Conservation (phyloP, 1,284 basidiomycete genomes). For the Trichosporon coremiiforme region DNA sequence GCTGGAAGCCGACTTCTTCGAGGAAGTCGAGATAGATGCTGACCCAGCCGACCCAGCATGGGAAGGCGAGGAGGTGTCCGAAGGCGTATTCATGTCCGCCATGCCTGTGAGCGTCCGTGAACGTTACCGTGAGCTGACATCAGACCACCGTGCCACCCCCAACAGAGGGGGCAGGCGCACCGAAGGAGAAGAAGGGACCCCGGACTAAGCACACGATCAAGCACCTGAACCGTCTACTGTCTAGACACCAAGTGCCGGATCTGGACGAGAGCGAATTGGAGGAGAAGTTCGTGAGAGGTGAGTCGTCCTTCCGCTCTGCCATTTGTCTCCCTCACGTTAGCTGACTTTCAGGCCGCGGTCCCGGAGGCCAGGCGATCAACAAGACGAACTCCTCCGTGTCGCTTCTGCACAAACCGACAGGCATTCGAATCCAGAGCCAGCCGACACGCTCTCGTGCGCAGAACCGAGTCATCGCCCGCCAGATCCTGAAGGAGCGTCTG, state of each 20-base stretch:
- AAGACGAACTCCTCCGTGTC: conserved; percentile 57
- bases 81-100: conserved; percentile 29
- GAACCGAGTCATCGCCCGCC: conserved; percentile 55
- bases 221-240: conserved; percentile 46
- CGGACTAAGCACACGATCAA: conserved; percentile 38
- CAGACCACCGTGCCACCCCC: not conserved
- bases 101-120: conserved; percentile 20
- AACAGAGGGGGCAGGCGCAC: not conserved
- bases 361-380: conserved; percentile 59
- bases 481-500: conserved; percentile 52
- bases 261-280: conserved; percentile 53
- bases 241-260: conserved; percentile 35
- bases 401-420: conserved; percentile 57
- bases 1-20: conserved; percentile 22
- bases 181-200: conserved; percentile 6
- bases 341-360: conserved; percentile 50
- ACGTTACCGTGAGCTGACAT: not conserved
- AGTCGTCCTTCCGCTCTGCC: conserved; percentile 20
- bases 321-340: not conserved
- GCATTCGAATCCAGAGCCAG: conserved; percentile 57
- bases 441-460: conserved; percentile 56
- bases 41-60: conserved; percentile 21
- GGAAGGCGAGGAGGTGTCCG: conserved; percentile 29
- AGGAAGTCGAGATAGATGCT: conserved; percentile 26
- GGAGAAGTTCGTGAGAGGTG: conserved; percentile 55